Conservation (phyloP, 805 yeast genomes). For the Starmera dryadoides region DNA sequence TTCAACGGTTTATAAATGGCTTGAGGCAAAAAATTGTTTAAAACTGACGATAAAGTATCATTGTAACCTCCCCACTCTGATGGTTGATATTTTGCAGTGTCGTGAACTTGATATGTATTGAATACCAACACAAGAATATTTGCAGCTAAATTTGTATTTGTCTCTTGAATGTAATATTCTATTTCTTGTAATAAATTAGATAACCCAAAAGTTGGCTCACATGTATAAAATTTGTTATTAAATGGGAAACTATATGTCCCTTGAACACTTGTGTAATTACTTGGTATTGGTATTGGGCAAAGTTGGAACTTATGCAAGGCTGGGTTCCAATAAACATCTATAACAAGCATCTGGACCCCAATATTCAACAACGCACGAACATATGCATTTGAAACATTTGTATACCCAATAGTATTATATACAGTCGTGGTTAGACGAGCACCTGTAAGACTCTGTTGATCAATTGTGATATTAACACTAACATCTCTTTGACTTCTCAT, state of each 20-base stretch:
- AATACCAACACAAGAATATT: slow-evolving; percentile 34
- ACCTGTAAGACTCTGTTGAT: slow-evolving; percentile 33
- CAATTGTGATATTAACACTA: slow-evolving; percentile 30
- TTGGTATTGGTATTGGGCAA: slow-evolving; percentile 41
- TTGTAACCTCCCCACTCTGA: slow-evolving; percentile 7
- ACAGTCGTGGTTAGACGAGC: slow-evolving; percentile 27
- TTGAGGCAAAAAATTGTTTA: slow-evolving; percentile 9
- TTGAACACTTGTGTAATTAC: slow-evolving; percentile 11
- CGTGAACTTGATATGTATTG: slow-evolving; percentile 23
- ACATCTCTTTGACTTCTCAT: slow-evolving; percentile 42
- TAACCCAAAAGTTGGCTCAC: slow-evolving; percentile 20
- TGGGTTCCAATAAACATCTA: slow-evolving; percentile 54
- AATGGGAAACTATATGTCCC: slow-evolving; percentile 6
- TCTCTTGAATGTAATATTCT: slow-evolving; percentile 25
- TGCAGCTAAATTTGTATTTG: slow-evolving; percentile 40
- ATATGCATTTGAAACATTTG: slow-evolving; percentile 19
- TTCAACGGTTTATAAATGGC: slow-evolving; percentile 24
- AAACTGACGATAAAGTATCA: slow-evolving; percentile 18
- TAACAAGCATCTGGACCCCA: slow-evolving; percentile 39
- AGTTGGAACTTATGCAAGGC: slow-evolving; percentile 42
- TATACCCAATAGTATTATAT: slow-evolving; percentile 26
- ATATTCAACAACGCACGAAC: slow-evolving; percentile 27
- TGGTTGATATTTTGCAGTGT: slow-evolving; percentile 1
- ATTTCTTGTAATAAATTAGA: slow-evolving; percentile 22
- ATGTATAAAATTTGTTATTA: slow-evolving; percentile 7